phyloP scores from a whole-genome alignment of 192 early-diverging fungal species.

The Lunasporangiospora selenospora region DNA sequence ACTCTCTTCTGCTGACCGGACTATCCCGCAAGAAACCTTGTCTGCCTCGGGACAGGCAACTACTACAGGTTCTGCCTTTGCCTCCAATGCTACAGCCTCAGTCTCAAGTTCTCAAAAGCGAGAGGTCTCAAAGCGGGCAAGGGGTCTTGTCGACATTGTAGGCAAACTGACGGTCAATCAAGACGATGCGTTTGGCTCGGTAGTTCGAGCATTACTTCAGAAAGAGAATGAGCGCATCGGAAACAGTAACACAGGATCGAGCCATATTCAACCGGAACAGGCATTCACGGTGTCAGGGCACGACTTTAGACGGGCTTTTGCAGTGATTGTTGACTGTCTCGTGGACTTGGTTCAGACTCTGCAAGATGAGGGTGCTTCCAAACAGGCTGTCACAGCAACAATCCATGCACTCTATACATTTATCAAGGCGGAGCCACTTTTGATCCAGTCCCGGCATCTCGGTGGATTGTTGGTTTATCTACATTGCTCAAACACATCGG shows the following conservation, averaged over 20 bases:
- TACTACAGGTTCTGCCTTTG: not conserved
- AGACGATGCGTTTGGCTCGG: conserved; percentile 22
- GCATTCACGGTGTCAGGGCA: conserved; percentile 1
- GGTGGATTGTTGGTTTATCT: conserved; percentile 23
- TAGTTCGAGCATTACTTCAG: conserved; percentile 10
- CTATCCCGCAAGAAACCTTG: no score
- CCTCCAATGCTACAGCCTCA: not conserved
- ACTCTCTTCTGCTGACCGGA: conserved; percentile 27
- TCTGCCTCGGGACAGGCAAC: no score
- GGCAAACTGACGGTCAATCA: conserved; percentile 9
- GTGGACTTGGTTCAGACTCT: conserved; percentile 34
- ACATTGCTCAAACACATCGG: conserved; percentile 20
- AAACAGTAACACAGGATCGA: no score
- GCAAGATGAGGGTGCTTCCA: conserved; percentile 34
- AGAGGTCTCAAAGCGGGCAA: conserved; percentile 15
- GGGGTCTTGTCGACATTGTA: conserved; percentile 23
- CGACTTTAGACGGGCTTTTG: conserved; percentile 15
- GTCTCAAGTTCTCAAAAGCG: conserved; percentile 22
- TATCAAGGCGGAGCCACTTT: conserved; percentile 15
- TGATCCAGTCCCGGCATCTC: conserved; percentile 22
- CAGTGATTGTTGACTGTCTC: conserved; percentile 26
- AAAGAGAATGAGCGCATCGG: conserved; percentile 19
- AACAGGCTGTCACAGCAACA: conserved; percentile 16
- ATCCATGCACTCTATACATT: conserved; percentile 29
- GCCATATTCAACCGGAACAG: no score